phyloP scores from a whole-genome alignment of 495 filamentous ascomycete genomes.

The Talaromyces wortmannii region DNA sequence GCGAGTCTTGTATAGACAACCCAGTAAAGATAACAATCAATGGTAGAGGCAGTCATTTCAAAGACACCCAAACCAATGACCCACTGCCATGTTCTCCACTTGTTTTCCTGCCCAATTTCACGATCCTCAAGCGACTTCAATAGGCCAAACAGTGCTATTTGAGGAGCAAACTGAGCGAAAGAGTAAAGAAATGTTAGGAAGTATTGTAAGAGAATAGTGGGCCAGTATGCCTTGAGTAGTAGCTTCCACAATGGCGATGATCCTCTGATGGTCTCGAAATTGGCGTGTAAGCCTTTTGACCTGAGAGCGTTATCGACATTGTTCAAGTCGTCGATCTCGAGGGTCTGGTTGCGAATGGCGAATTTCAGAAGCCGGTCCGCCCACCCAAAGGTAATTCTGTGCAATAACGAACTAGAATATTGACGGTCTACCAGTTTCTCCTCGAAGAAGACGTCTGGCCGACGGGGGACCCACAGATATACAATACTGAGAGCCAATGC shows the following conservation, averaged over 20 bases:
- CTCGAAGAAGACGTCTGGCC: conserved; percentile 49
- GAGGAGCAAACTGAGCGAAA: conserved; percentile 59
- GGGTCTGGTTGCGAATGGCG: conserved; percentile 43
- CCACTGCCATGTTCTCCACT: conserved; percentile 44
- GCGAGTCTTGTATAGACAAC: conserved; percentile 45
- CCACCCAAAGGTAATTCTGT: conserved; percentile 56
- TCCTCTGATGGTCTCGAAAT: conserved; percentile 38
- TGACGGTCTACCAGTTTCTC: conserved; percentile 50
- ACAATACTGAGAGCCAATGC: conserved; percentile 11
- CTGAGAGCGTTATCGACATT: conserved; percentile 22
- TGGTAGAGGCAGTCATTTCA: conserved; percentile 39
- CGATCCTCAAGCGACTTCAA: conserved; percentile 53
- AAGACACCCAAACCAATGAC: conserved; percentile 47
- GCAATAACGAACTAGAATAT: conserved; percentile 49
- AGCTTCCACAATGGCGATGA: conserved; percentile 53
- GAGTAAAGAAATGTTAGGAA: conserved; percentile 43
- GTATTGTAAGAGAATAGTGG: conserved; percentile 47
- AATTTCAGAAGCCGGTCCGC: conserved; percentile 36
- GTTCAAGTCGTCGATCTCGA: conserved; percentile 52
- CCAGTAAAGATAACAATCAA: conserved; percentile 49
- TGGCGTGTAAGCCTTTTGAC: conserved; percentile 17
- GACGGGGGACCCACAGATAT: conserved; percentile 38
- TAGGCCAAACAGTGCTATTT: conserved; percentile 60
- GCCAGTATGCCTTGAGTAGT: conserved; percentile 48
- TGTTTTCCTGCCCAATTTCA: conserved; percentile 21